Base-by-base conservation (phyloP, 2,329 filamentous ascomycete genomes). In the Fusarium sp. region DNA sequence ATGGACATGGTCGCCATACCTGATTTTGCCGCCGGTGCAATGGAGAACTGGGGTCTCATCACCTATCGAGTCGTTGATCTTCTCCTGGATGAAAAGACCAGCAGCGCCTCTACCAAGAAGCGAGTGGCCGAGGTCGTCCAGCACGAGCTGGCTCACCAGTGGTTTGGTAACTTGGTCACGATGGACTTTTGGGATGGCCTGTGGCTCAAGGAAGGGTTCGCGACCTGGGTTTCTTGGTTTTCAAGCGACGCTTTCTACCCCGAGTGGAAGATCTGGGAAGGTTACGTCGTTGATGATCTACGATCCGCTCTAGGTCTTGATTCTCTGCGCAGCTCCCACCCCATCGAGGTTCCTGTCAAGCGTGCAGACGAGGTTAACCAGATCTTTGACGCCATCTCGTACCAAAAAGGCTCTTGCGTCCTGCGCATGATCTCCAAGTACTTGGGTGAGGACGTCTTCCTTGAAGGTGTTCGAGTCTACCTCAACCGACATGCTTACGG, bases 141-240 rank as follows among this genome's bases (percentile, higher is more conserved):
- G 82, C 94, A 98, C 79, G 94, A 98, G 76, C 82, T 98, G 73
- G 94, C 94, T 36, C 94, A 98, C 78, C 94, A 97, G 77, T 98
- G 94, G 94, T 98, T 98, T 72, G 94, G 94, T 62, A 97, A 98
- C 79, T 80, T 97, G 49, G 94, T 97, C 25, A 97, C 94, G 49
- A 97, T 97, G 93, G 93, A 97, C 76, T 97, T 96, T 83, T 98
- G 94, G 94, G 93, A 97, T 76, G 94, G 93, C 50, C 80, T 98
- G 8, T 98, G 94, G 94, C 85, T 98, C 49, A 98, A 98, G 75
- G 92, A 96, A 75, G 92, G 92, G 35, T 96, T 96, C 70, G 92
- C 92, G 29, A 77, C 75, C 9, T 77, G 76, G 77, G 75, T 75
- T 50, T 76, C 75, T 5, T 76, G 74, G 74, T 95, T 95, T 78